Conservation (phyloP, 208 protist genomes). For the Trypanosoma avium region DNA sequence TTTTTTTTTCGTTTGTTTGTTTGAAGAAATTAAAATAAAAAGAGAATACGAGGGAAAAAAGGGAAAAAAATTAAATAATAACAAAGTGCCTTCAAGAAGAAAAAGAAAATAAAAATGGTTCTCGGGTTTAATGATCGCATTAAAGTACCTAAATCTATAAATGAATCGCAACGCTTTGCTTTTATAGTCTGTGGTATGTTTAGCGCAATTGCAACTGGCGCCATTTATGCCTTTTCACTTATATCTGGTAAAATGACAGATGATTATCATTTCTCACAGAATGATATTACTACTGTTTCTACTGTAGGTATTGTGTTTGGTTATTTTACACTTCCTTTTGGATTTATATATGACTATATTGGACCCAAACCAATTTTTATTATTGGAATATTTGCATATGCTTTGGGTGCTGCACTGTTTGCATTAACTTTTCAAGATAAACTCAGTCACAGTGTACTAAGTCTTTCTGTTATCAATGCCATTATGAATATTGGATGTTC, state of each 20-base stretch:
- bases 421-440: conserved; percentile 35
- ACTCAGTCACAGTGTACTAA: conserved; percentile 40
- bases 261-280: conserved; percentile 36
- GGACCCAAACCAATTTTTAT: conserved; percentile 53
- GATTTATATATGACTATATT: conserved; percentile 55
- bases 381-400: conserved; percentile 35
- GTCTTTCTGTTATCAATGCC: conserved; percentile 44
- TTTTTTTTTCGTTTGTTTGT: too few relatives aligned
- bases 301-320: conserved; percentile 61
- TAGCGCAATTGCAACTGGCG: conserved; percentile 39
- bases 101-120: conserved; percentile 12
- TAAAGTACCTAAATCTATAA: conserved; percentile 1
- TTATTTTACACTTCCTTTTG: conserved; percentile 50
- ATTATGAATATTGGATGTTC: conserved; percentile 45
- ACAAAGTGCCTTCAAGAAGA: too few relatives aligned
- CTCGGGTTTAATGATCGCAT: conserved; percentile 22
- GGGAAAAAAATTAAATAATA: background rate
- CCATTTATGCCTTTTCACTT: conserved; percentile 45
- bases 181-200: conserved; percentile 47
- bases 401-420: conserved; percentile 37
- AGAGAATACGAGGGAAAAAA: background rate
- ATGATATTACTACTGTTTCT: conserved; percentile 53
- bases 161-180: conserved; percentile 30
- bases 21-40: too few relatives aligned
- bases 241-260: conserved; percentile 36